Conservation (phyloP, 768 basidiomycete genomes). For the Macrolepiota albuminosa region DNA sequence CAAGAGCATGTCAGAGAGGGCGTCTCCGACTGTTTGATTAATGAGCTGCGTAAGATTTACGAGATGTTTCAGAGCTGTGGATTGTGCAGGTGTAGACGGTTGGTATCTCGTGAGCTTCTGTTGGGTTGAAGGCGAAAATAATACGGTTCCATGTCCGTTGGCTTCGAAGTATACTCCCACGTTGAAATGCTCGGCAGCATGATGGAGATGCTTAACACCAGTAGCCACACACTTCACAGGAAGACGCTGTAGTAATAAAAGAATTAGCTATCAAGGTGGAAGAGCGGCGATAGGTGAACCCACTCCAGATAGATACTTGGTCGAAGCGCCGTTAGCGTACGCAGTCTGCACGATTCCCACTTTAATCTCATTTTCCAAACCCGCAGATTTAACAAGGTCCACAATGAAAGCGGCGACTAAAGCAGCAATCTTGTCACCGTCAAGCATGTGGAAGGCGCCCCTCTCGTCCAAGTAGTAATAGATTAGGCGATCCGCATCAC, state of each 20-base stretch:
- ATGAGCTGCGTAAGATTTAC: conserved; percentile 77
- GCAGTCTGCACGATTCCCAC: conserved; percentile 98
- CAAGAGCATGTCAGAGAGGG: conserved; percentile 91
- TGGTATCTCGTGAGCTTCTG: conserved; percentile 55
- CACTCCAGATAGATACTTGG: conserved; percentile 84
- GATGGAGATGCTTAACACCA: conserved; percentile 97
- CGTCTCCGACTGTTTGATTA: conserved; percentile 98
- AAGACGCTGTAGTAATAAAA: conserved; percentile 53
- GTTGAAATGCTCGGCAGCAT: conserved; percentile 90
- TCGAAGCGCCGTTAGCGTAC: conserved; percentile 97
- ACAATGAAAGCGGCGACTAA: conserved; percentile 91
- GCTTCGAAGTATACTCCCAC: conserved; percentile 99
- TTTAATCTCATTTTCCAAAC: conserved; percentile 69
- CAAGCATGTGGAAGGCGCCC: conserved; percentile 83
- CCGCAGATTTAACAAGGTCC: conserved; percentile 81
- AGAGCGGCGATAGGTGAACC: conserved; percentile 17
- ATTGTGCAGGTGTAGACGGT: conserved; percentile 79
- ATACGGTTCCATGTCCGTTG: conserved; percentile 96
- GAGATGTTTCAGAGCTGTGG: conserved; percentile 73
- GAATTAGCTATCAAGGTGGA: neutral
- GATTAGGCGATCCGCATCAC: conserved; percentile 95
- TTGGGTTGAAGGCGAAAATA: conserved; percentile 81
- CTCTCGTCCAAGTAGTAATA: conserved; percentile 87
- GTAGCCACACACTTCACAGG: conserved; percentile 95
- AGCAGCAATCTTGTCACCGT: conserved; percentile 97